Base-by-base conservation (phyloP, 1,284 basidiomycete species). In the Heterobasidion occidentale region DNA sequence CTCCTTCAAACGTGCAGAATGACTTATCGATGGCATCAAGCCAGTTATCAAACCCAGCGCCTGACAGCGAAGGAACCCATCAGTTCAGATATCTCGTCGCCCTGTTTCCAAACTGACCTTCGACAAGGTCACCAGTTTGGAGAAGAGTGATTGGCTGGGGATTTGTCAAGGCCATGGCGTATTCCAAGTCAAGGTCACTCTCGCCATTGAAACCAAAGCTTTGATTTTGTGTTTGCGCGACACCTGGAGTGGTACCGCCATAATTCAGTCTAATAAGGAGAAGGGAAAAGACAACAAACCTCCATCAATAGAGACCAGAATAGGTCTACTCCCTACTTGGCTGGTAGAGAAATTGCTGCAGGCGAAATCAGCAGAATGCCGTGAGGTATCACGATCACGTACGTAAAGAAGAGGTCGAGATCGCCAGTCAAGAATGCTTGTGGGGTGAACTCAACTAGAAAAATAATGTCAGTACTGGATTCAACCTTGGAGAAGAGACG, bases 1-100 rank as follows among this genome's bases (percentile, higher is more conserved):
- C 83, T 4, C 83, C 84, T 56, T 82, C 75, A 54, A 78, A 85
- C 0, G 74, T 77, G 60, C 86, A 87, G 69, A 77, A 88, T 1
- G 73, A 69, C 2, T 67, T 71, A 56, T 80, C 80, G 9, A 78
- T 63, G 7, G 74, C 73, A 60, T 80, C 77, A 11, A 80, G 69
- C 59, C 72, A 70, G 60, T 74, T 76, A 65, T 77, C 68, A 62
- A 78, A 77, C 3, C 71, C 75, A 51, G 70, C 77, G 44, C 76
- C 77, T 76, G 7, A 33, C 6, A 20, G 49, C 46, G 19, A 12
- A 9, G 7, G 12, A 27, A 9, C 12, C 9, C 2, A 49, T 33
- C 47, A 15, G 6, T 11, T 47, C 44, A 42, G 20, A 33, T 12
- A 15, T 38, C 36, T 20, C 17, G 19, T 9, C n/a, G 46, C 14